Percentiles rank a stretch among this genome's conserved stretches.
Conservation (phyloP, 1,139 yeast genomes). For the Yamadazyma pseudoaaseri region DNA sequence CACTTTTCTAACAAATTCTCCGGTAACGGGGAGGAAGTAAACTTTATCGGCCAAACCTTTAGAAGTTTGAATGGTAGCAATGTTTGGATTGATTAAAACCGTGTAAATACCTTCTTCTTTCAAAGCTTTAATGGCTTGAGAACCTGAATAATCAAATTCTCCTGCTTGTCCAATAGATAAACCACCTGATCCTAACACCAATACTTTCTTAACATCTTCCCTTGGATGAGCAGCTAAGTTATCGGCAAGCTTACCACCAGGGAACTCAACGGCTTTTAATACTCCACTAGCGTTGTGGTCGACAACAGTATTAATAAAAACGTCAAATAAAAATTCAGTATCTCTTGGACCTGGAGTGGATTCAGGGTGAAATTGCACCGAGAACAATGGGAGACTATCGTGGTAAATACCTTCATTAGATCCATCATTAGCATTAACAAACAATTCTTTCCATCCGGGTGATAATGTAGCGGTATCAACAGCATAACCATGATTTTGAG, state of each 20-base stretch:
- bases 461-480: conserved; percentile 78
- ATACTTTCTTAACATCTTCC: conserved; percentile 85
- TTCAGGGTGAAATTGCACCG: conserved; percentile 99
- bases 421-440: conserved; percentile 94
- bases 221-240: conserved; percentile 72
- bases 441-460: conserved; percentile 90
- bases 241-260: conserved; percentile 80
- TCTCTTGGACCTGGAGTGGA: conserved; percentile 99
- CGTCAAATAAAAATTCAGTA: conserved; percentile 95
- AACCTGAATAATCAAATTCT: conserved; percentile 97
- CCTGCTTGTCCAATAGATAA: conserved; percentile 99
- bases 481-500: conserved; percentile 98
- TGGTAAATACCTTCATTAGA: conserved; percentile 99
- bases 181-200: conserved; percentile 98
- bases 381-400: conserved; percentile 82
- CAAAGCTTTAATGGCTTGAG: conserved; percentile 91
- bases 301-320: conserved; percentile 78
- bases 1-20: conserved; percentile 94
- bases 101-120: conserved; percentile 98
- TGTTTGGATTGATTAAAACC: conserved; percentile 92
- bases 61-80: conserved; percentile 98
- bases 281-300: conserved; percentile 55
- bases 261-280: conserved; percentile 78
- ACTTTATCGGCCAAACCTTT: conserved; percentile 98
- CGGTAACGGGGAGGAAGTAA: conserved; percentile 92